Evolutionary conservation across 305 asterid species (phyloP).

Genomic region (Nicotiana rustica): DNA sequence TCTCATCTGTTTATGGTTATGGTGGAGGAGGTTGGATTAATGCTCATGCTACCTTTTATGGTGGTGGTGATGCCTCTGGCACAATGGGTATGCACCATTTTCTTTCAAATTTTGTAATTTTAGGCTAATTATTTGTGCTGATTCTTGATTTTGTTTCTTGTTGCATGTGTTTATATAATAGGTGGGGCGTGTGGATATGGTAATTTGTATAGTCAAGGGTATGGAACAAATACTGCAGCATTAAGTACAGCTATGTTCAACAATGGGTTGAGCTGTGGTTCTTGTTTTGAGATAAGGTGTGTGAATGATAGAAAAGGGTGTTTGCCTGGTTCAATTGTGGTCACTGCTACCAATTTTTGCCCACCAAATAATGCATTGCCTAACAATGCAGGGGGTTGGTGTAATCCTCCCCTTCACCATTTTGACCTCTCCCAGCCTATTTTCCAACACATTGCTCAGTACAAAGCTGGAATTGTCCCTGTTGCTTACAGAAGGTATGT

Average conservation of each 20-base stretch:
- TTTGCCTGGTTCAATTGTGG: constrained; percentile 66
- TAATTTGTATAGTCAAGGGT: constrained; percentile 90
- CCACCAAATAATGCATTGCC: constrained; percentile 92
- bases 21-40: constrained; percentile 64
- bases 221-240: constrained; percentile 96
- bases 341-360: constrained; percentile 93
- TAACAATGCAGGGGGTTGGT: constrained; percentile 88
- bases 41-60: constrained; percentile 80
- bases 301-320: constrained; percentile 55
- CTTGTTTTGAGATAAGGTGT: constrained; percentile 78
- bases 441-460: constrained; percentile 83
- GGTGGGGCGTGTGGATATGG: constrained; percentile 99
- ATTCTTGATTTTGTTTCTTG: constrained; percentile 14
- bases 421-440: constrained; percentile 93
- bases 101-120: not conserved
- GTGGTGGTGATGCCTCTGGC: constrained; percentile 80
- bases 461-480: constrained; percentile 90
- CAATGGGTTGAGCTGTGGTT: constrained; percentile 89
- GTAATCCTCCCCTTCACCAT: constrained; percentile 90
- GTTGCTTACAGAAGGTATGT: constrained; percentile 80
- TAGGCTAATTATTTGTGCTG: not conserved
- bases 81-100: constrained; percentile 63
- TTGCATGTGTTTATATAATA: constrained; percentile 35
- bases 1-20: constrained; percentile 45
- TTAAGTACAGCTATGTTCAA: constrained; percentile 86